These are phyloP conservation scores for Diplotaxis tenuifolia DNA, from an alignment of 345 rosid species.

Conservation along the genomic window DNA sequence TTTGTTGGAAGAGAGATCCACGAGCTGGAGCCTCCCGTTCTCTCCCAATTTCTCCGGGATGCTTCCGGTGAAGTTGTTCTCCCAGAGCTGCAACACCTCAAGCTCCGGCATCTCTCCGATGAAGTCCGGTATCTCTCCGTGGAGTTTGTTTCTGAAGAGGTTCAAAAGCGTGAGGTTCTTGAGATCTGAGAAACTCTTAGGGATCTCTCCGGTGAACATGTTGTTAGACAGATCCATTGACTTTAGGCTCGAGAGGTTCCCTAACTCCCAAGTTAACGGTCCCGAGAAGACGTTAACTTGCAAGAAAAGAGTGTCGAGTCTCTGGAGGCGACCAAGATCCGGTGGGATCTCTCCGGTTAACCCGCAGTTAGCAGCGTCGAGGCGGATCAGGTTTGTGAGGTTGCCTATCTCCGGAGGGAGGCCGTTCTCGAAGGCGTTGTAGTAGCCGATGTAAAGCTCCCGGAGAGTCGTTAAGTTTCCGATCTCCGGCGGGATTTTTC, in stretches of 20 bases:
- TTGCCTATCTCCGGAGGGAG: slow-evolving; percentile 83
- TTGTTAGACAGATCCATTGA: slow-evolving; percentile 92
- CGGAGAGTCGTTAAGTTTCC: slow-evolving; percentile 62
- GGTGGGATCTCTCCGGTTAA: slow-evolving; percentile 64
- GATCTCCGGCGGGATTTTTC: slow-evolving; percentile 71
- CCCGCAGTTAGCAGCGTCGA: slow-evolving; percentile 72
- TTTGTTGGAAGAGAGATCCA: slow-evolving; percentile 84
- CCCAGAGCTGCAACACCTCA: slow-evolving; percentile 89
- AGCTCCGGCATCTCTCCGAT: slow-evolving; percentile 70
- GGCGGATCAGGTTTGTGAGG: slow-evolving; percentile 53
- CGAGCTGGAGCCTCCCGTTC: slow-evolving; percentile 52
- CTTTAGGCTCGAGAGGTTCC: slow-evolving; percentile 62
- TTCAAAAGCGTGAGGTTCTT: slow-evolving; percentile 72
- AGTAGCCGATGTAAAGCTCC: slow-evolving; percentile 83
- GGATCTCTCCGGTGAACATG: slow-evolving; percentile 74
- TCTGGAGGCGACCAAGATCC: slow-evolving; percentile 64
- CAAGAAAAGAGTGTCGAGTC: slow-evolving; percentile 74
- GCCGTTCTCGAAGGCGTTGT: slow-evolving; percentile 57
- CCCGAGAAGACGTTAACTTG: slow-evolving; percentile 79
- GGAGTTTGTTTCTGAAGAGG: slow-evolving; percentile 79
- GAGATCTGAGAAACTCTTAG: slow-evolving; percentile 48
- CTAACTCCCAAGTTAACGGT: slow-evolving; percentile 54
- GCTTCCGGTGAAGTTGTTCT: slow-evolving; percentile 78
- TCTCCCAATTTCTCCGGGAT: slow-evolving; percentile 64
- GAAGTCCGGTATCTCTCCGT: slow-evolving; percentile 77